Evolutionary conservation across 768 basidiomycete genomes (phyloP).

Genomic region (Tricholoma bakamatsutake): DNA sequence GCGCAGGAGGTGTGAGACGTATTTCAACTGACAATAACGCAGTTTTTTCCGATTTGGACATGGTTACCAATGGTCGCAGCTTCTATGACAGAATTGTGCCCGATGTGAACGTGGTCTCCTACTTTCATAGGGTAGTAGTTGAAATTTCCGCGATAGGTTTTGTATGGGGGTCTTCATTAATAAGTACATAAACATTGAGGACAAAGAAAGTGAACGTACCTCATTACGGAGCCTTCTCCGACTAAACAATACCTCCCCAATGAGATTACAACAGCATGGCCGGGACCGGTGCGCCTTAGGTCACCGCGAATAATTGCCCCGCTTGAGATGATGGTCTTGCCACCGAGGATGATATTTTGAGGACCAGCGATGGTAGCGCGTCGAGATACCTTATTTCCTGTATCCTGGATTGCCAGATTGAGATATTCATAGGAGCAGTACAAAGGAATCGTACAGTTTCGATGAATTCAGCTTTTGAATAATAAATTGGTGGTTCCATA

Average conservation of each 20-base stretch:
- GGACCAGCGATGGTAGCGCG: slow-evolving; percentile 89
- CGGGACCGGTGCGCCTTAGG: slow-evolving; percentile 80
- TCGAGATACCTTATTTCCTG: slow-evolving; percentile 93
- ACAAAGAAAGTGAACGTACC: slow-evolving; percentile 34
- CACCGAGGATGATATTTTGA: slow-evolving; percentile 95
- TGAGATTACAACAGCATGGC: slow-evolving; percentile 90
- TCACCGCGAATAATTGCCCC: slow-evolving; percentile 92
- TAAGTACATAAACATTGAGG: not conserved
- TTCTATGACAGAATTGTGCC: slow-evolving; percentile 83
- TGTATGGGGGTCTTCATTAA: slow-evolving; percentile 69
- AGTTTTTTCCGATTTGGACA: slow-evolving; percentile 93
- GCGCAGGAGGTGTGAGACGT: not conserved
- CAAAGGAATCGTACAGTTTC: slow-evolving; percentile 57
- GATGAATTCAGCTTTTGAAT: slow-evolving; percentile 79
- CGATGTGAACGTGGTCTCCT: slow-evolving; percentile 92
- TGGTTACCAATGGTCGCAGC: slow-evolving; percentile 93
- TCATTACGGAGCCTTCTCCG: slow-evolving; percentile 85
- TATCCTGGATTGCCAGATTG: slow-evolving; percentile 51
- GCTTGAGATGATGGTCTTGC: slow-evolving; percentile 92
- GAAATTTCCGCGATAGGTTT: slow-evolving; percentile 85
- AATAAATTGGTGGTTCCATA: slow-evolving; percentile 75
- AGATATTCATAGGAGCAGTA: not conserved
- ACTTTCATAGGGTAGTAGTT: slow-evolving; percentile 99
- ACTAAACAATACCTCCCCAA: slow-evolving; percentile 91
- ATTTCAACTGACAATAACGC: slow-evolving; percentile 70